Conservation (phyloP, 2,329 filamentous ascomycete genomes). For the Botrytis sinoallii region DNA sequence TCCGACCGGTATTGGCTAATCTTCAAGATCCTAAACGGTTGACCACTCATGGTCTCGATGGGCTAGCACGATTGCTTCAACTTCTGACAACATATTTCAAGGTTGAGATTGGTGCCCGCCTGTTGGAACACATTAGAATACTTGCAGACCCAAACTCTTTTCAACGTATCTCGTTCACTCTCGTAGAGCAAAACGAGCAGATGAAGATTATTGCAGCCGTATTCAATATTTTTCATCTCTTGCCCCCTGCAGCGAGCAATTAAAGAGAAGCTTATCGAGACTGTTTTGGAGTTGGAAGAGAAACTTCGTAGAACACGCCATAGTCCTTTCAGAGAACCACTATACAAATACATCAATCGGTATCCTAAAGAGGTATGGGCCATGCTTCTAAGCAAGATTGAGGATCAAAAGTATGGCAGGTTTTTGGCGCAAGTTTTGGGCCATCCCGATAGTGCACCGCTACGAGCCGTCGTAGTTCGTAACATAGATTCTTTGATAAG, state of each 20-base stretch:
- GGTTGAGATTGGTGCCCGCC: constrained; percentile 87
- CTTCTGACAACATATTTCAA: constrained; percentile 98
- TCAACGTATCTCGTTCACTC: constrained; percentile 89
- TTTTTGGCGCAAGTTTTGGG: constrained; percentile 85
- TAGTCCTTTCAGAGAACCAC: constrained; percentile 85
- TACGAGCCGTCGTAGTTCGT: constrained; percentile 71
- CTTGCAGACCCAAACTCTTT: constrained; percentile 78
- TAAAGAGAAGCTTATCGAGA: constrained; percentile 84
- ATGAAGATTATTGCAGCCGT: constrained; percentile 96
- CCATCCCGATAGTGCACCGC: constrained; percentile 67
- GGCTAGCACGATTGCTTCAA: constrained; percentile 82
- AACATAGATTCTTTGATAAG: constrained; percentile 70
- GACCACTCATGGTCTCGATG: constrained; percentile 84
- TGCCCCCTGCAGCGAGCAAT: constrained; percentile 83
- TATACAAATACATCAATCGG: constrained; percentile 90
- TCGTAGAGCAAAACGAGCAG: constrained; percentile 86
- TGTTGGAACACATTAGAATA: constrained; percentile 91
- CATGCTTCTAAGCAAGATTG: constrained; percentile 74
- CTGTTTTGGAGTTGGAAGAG: constrained; percentile 83
- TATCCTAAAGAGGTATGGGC: constrained; percentile 86
- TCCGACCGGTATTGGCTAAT: constrained; percentile 94
- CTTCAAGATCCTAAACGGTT: constrained; percentile 90
- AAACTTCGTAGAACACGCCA: constrained; percentile 81
- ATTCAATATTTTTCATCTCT: constrained; percentile 94
- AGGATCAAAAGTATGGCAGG: constrained; percentile 82